Conservation (phyloP, 169 alveolate species). For the Plasmodium gaboni region DNA sequence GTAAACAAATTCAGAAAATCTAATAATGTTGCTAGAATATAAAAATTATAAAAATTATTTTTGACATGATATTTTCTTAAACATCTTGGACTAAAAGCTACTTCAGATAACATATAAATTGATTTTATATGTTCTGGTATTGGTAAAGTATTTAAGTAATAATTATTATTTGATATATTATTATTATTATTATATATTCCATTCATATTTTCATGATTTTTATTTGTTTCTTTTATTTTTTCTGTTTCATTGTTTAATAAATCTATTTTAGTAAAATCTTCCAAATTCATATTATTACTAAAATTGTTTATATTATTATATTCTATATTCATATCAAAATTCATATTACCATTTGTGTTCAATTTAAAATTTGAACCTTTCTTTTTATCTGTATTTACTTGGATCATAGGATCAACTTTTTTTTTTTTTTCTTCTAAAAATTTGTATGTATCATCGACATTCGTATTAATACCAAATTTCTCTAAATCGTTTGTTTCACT, state of each 20-base stretch:
- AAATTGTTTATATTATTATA: neutral
- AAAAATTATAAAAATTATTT: conserved; percentile 72
- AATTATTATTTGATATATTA: conserved; percentile 1
- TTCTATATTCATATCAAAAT: neutral
- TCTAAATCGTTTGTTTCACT: conserved; percentile 19
- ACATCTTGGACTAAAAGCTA: conserved; percentile 61
- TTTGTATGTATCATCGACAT: neutral
- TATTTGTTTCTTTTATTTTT: neutral
- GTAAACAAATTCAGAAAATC: conserved; percentile 70
- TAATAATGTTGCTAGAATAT: conserved; percentile 39
- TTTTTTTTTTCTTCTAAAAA: neutral
- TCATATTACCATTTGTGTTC: neutral
- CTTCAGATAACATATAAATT: conserved; percentile 68
- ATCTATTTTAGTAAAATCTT: neutral
- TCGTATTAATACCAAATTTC: neutral
- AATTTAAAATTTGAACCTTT: neutral
- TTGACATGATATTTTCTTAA: conserved; percentile 46
- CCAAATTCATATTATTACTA: neutral
- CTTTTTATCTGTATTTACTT: neutral
- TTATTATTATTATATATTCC: neutral
- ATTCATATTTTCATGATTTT: neutral
- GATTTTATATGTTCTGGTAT: conserved; percentile 74
- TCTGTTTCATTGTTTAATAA: neutral
- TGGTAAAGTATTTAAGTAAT: conserved; percentile 33
- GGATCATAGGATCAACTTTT: neutral